Evolutionary conservation across 768 basidiomycete species (phyloP), one percentile per base, ranked within the genome.

Genomic region (Amanita jacksonii): DNA sequence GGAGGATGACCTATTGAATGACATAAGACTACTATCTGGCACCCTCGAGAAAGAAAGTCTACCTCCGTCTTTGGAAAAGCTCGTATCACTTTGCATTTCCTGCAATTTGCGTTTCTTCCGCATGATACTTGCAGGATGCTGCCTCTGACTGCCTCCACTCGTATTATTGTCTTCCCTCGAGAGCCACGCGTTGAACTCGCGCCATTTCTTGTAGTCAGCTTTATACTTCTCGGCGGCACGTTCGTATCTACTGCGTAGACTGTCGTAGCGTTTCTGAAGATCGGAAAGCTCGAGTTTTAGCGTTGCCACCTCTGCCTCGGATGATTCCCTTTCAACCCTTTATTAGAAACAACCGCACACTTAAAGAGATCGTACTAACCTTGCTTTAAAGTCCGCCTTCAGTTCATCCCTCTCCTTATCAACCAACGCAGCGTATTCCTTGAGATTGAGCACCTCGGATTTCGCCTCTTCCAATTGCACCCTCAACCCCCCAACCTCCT

Each of bases 151-250:
- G 41, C 69, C 60, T 20, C 54, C 56, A 6, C 45, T 48, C 33
- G 52, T 58, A n/a, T 56, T 56, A 12, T 61, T 56, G n/a, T 57
- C 47, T 13, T 54, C 57, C 8, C 16, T 9, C 10, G 64, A 64
- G 4, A 74, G 50, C 70, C 68, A 76, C 22, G 57, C 49, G 40
- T 68, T 69, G 51, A 74, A 65, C 12, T 52, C 53, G 33, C 59
- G 59, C 75, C 76, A 81, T 46, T 66, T 72, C 55, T 69, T 69
- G 58, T 69, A 77, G 54, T 82, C 74, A 15, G 49, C 46, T 47
- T 71, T 67, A 57, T 76, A 76, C 15, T 67, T 69, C 16, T 57
- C 62, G 8, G 66, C 66, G 9, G 70, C 69, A 1, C 71, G 66
- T 40, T 68, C 63, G 43, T 70, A 70, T 22, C 65, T 61, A 30